Conservation (phyloP, 169 alveolate genomes). For the Perkinsus chesapeaki region DNA sequence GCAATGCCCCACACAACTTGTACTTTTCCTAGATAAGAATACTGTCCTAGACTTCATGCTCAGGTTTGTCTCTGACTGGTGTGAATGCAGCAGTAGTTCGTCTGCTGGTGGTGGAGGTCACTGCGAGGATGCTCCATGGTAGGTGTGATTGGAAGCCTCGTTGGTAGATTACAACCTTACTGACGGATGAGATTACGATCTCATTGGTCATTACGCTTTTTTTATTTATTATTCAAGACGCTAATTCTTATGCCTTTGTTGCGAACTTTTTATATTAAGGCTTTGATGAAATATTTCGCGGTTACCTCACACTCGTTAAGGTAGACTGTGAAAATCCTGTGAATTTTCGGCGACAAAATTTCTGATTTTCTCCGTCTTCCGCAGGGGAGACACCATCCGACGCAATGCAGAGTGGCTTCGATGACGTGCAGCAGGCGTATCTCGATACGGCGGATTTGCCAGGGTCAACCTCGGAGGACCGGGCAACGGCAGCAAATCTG, state of each 20-base stretch:
- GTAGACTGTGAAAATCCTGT: too few species aligned
- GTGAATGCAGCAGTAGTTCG: not conserved
- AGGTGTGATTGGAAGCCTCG: not conserved
- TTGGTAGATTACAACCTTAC: too few species aligned
- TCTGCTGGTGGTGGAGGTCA: not conserved
- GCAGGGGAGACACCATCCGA: not conserved
- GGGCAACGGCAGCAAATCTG: not conserved
- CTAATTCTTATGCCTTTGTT: too few species aligned
- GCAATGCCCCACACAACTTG: too few species aligned
- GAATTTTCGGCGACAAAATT: not conserved
- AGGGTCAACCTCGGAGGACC: not conserved
- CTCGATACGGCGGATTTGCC: not conserved
- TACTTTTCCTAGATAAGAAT: too few species aligned
- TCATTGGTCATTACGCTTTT: too few species aligned
- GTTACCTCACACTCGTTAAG: too few species aligned
- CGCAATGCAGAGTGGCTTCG: not conserved
- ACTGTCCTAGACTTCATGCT: too few species aligned
- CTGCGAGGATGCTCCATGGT: not conserved
- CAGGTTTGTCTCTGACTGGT: not conserved
- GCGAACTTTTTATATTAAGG: too few species aligned
- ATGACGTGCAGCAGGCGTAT: not conserved
- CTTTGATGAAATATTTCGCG: too few species aligned
- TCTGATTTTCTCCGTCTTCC: not conserved
- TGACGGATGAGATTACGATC: too few species aligned
- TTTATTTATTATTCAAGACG: too few species aligned